phyloP scores from a whole-genome alignment of 2,329 filamentous ascomycete species.

The Tolypocladium paradoxum region DNA sequence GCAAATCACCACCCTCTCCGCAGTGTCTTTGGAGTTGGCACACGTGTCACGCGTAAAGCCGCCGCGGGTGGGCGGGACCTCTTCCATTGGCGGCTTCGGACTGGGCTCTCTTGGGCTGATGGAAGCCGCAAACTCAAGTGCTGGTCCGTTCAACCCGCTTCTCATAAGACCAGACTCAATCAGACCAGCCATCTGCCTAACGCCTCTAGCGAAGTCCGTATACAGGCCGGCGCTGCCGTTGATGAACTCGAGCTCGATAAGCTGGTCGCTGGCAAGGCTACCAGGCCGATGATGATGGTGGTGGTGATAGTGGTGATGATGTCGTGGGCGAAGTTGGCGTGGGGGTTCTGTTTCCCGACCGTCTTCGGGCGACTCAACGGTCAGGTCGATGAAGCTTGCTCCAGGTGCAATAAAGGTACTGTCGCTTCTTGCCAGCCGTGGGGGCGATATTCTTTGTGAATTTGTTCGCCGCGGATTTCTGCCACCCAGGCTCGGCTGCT shows the following conservation, averaged over 20 bases:
- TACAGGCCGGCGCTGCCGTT: conserved; percentile 7
- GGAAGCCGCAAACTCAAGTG: conserved; percentile 12
- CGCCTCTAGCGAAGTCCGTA: conserved; percentile 10
- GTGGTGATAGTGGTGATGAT: conserved; percentile 8
- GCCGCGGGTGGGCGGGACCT: conserved; percentile 52
- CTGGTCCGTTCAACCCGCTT: conserved; percentile 6
- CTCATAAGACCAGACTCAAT: conserved; percentile 12
- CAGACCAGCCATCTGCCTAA: conserved; percentile 16
- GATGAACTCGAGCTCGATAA: conserved; percentile 15
- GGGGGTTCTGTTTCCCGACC: conserved; percentile 11
- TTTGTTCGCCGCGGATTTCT: conserved; percentile 31
- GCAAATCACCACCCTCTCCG: conserved; percentile 67
- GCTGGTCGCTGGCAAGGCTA: conserved; percentile 8
- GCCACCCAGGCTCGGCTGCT: conserved; percentile 5
- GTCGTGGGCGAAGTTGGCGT: neutral
- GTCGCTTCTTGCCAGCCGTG: conserved; percentile 32
- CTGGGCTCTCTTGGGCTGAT: conserved; percentile 21
- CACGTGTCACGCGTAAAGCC: conserved; percentile 70
- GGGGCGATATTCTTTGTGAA: conserved; percentile 28
- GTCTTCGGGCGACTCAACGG: conserved; percentile 30
- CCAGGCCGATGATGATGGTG: conserved; percentile 4
- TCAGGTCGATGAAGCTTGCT: conserved; percentile 39
- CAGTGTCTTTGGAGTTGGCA: conserved; percentile 27
- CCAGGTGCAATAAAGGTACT: conserved; percentile 26
- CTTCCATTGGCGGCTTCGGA: conserved; percentile 43